Evolutionary conservation across 1,284 basidiomycete species (phyloP), one percentile per base, ranked within the genome.

Genomic region (Ceratobasidium theobromae): DNA sequence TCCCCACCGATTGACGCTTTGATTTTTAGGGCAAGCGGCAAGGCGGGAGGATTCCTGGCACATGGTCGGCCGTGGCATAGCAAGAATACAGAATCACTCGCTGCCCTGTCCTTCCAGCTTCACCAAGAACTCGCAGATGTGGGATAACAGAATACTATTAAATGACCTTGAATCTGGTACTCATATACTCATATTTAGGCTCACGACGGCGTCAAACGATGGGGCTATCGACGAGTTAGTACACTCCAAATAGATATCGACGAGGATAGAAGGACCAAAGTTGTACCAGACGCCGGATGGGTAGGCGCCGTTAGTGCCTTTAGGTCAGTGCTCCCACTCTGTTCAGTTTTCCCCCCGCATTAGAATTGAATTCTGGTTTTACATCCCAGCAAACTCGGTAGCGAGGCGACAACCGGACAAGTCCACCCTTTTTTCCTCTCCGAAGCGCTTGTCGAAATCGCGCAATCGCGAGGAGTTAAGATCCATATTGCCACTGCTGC

Each of bases 11-110:
- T 45, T 27, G 1, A 30, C 35, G 35, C 27, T 53, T 35, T 6
- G 16, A 11, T 66, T 23, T 16, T 25, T 27, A 71, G 88, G 0
- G 92, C 94, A 0, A 91, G 87, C 0, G 95, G 95, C 4, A 96
- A 96, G 74, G 90, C 92, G 0, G 95, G 93, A 1, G 95, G 95
- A 0, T 86, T 98, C n/a, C 82, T 98, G 23, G 93, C 95, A 0
- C 82, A 85, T 65, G 88, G 93, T 73, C n/a, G n/a, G n/a, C n/a
- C n/a, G n/a, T 88, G 86, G 87, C 85, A 86, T 73, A 76, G 77
- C 1, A 74, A 74, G 25, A 76, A 79, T 11, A 79, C 81, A 32
- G 73, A 81, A 41, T 78, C 80, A 40, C 79, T 96, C 18, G 88
- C 89, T 4, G 78, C 83, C 45, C 80, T 95, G 49, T 93, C 91